Percentiles rank a stretch among this genome's conserved stretches.
These are phyloP conservation scores for Daedaleopsis nitida DNA, from an alignment of 768 basidiomycete genomes.

Conservation along the genomic window DNA sequence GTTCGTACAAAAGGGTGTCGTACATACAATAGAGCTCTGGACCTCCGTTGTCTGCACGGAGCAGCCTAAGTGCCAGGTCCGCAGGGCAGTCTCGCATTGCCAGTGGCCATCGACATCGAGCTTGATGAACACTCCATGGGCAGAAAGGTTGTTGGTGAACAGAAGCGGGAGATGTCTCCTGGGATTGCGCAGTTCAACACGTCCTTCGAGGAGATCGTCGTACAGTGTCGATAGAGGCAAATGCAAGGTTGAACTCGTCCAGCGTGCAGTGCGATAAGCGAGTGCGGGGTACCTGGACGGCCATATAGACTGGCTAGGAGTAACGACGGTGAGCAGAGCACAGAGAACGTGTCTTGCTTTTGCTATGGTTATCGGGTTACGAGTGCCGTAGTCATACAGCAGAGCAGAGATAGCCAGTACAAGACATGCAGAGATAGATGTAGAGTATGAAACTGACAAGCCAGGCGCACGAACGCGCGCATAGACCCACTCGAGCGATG, in stretches of 20 bases:
- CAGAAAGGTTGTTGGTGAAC: not conserved
- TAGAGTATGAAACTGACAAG: not conserved
- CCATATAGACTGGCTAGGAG: conserved; percentile 24
- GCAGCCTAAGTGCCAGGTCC: not conserved
- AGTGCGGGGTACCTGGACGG: conserved; percentile 11
- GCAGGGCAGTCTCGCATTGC: not conserved
- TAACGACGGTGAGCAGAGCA: conserved; percentile 15
- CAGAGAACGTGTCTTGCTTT: conserved; percentile 4
- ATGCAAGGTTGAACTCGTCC: not conserved
- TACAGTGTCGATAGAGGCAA: conserved; percentile 14
- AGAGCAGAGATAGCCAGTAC: too few species aligned
- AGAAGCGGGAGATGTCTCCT: conserved; percentile 14
- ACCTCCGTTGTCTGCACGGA: not conserved
- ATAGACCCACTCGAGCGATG: not conserved
- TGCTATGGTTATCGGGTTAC: not conserved
- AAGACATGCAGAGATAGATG: not conserved
- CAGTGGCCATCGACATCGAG: conserved; percentile 14
- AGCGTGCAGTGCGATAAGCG: conserved; percentile 3
- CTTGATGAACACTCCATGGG: not conserved
- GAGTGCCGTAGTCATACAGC: not conserved
- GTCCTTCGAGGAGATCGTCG: conserved; percentile 7
- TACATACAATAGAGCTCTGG: not conserved
- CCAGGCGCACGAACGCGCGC: too few species aligned
- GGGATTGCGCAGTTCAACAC: conserved; percentile 13
- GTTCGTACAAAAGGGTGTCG: not conserved